Percentiles rank a stretch among this genome's conserved stretches.
Evolutionary conservation across 2,329 filamentous ascomycete genomes (phyloP).

Genomic region (Canariomyces notabilis): DNA sequence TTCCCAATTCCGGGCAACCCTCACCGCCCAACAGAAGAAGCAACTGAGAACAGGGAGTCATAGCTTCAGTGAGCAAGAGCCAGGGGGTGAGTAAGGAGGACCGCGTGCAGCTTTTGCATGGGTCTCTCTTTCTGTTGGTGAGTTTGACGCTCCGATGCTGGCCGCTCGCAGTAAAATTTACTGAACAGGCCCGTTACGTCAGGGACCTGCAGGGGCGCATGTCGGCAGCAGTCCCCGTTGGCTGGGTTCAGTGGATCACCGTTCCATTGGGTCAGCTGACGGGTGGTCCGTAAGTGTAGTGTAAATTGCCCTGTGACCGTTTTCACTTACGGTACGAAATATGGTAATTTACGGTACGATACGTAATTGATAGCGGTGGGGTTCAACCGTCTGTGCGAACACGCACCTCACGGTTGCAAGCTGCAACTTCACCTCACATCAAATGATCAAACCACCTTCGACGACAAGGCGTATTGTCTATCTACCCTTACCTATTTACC

Average conservation of each 20-base stretch:
- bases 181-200: slow-evolving; percentile 17
- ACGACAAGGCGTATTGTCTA: too few species aligned
- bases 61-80: not conserved
- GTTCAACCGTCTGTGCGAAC: too few species aligned
- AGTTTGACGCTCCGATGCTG: slow-evolving; percentile 12
- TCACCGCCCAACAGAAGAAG: not conserved
- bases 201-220: slow-evolving; percentile 2
- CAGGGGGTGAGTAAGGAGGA: not conserved
- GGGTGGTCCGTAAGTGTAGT: too few species aligned
- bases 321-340: too few species aligned
- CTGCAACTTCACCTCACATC: too few species aligned
- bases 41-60: not conserved
- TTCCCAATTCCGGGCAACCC: not conserved
- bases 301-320: not conserved
- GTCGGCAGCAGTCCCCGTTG: slow-evolving; percentile 13
- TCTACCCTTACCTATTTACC: too few species aligned
- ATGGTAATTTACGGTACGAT: too few species aligned
- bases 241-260: slow-evolving; percentile 5
- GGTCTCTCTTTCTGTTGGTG: slow-evolving; percentile 1
- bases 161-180: slow-evolving; percentile 15
- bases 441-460: too few species aligned
- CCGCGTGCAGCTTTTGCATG: not conserved
- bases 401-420: too few species aligned
- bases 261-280: slow-evolving; percentile 17
- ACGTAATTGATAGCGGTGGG: too few species aligned